Conservation (phyloP, 2,329 filamentous ascomycete genomes). For the Lasiodiplodia citricola region DNA sequence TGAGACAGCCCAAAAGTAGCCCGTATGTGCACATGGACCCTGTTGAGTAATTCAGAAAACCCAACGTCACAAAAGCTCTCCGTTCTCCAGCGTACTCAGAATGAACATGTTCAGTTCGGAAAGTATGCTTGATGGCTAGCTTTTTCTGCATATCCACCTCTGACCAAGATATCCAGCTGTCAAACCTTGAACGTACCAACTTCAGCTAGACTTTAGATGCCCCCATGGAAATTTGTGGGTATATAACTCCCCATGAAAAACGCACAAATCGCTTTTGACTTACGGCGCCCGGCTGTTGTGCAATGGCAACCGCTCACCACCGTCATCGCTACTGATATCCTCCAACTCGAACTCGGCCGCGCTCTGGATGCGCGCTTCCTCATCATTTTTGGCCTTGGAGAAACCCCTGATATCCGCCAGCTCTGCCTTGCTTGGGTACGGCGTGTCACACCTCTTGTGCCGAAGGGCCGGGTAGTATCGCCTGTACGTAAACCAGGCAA, state of each 20-base stretch:
- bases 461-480: constrained; percentile 64
- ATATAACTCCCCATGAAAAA: background rate
- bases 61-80: background rate
- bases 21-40: background rate
- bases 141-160: background rate
- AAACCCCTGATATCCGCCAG: constrained; percentile 37
- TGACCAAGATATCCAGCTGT: background rate
- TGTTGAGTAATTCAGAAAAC: background rate
- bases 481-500: constrained; percentile 65
- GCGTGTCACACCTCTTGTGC: constrained; percentile 56
- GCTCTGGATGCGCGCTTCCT: constrained; percentile 43
- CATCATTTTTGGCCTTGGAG: constrained; percentile 52
- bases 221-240: background rate
- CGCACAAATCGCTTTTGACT: background rate
- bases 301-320: constrained; percentile 22
- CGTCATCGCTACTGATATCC: constrained; percentile 34
- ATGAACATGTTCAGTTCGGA: background rate
- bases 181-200: background rate
- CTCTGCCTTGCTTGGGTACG: constrained; percentile 52
- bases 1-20: background rate
- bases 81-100: background rate
- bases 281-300: constrained; percentile 14
- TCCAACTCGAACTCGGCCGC: constrained; percentile 44
- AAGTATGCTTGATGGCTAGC: background rate
- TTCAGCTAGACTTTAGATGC: background rate